These are phyloP conservation scores for Endocalyx cinctus DNA, from an alignment of 2,329 filamentous ascomycete genomes.

Conservation along the genomic window DNA sequence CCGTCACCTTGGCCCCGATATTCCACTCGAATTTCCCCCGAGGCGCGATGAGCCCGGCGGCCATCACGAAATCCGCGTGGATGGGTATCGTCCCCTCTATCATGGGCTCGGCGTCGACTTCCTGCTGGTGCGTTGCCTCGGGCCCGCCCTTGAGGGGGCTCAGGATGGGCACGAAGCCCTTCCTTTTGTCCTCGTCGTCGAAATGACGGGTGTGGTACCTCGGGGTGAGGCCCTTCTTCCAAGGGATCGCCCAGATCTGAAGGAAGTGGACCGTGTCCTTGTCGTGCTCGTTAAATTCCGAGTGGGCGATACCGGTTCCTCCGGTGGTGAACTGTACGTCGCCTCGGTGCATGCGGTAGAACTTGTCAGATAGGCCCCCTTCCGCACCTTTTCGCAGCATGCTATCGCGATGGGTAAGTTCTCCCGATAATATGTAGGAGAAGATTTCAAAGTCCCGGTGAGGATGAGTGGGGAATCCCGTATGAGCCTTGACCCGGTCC, in stretches of 20 bases:
- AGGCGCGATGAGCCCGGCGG: slow-evolving; percentile 67
- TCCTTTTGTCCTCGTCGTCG: slow-evolving; percentile 65
- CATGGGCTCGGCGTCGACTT: slow-evolving; percentile 58
- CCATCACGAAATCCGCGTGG: slow-evolving; percentile 81
- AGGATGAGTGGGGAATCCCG: slow-evolving; percentile 79
- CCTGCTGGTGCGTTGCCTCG: slow-evolving; percentile 56
- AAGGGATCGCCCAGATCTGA: slow-evolving; percentile 84
- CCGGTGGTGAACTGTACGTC: slow-evolving; percentile 89
- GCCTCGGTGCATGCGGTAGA: slow-evolving; percentile 68
- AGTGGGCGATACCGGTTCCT: slow-evolving; percentile 76
- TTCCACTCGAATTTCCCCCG: slow-evolving; percentile 65
- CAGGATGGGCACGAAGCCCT: slow-evolving; percentile 69
- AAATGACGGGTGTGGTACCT: slow-evolving; percentile 74
- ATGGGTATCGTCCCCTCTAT: slow-evolving; percentile 71
- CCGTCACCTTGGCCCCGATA: slow-evolving; percentile 55
- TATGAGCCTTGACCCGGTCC: slow-evolving; percentile 70
- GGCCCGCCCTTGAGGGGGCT: slow-evolving; percentile 66
- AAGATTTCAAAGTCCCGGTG: slow-evolving; percentile 90
- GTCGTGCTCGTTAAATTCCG: slow-evolving; percentile 73
- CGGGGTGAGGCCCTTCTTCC: slow-evolving; percentile 66
- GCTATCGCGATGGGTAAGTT: slow-evolving; percentile 82
- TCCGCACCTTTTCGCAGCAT: slow-evolving; percentile 70
- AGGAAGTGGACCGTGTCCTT: slow-evolving; percentile 74
- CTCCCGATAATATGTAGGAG: slow-evolving; percentile 74
- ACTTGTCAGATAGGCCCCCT: slow-evolving; percentile 55